Percentiles rank a stretch among this genome's conserved stretches.
Conservation (phyloP, 768 basidiomycete species). For the Cystofilobasidium macerans region DNA sequence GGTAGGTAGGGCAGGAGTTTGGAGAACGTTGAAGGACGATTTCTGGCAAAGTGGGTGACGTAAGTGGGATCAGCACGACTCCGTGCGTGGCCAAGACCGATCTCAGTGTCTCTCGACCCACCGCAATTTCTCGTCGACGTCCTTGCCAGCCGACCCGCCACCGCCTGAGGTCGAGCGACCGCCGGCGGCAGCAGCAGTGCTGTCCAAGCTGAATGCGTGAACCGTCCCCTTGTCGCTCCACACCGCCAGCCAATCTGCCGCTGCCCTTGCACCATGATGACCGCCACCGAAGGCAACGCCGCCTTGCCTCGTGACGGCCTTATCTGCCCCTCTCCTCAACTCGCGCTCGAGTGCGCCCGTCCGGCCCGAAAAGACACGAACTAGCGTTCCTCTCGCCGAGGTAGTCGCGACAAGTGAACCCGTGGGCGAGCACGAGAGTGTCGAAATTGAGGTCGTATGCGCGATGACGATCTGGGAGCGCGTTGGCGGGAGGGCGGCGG, state of each 20-base stretch:
- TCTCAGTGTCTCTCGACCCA: too few species aligned
- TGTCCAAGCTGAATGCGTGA: slow-evolving; percentile 51
- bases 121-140: slow-evolving; percentile 38
- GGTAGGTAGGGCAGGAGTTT: slow-evolving; percentile 68
- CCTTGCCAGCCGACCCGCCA: slow-evolving; percentile 53
- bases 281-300: slow-evolving; percentile 80
- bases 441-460: slow-evolving; percentile 65
- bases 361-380: slow-evolving; percentile 71
- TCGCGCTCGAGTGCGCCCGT: slow-evolving; percentile 66
- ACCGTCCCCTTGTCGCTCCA: slow-evolving; percentile 95
- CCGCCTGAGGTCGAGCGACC: not conserved
- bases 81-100: too few species aligned
- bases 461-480: slow-evolving; percentile 73
- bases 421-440: slow-evolving; percentile 63
- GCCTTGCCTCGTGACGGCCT: slow-evolving; percentile 64
- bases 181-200: not conserved
- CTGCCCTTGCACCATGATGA: too few species aligned
- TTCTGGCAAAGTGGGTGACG: slow-evolving; percentile 42
- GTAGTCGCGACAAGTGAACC: slow-evolving; percentile 74
- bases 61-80: not conserved
- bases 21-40: slow-evolving; percentile 73
- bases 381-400: slow-evolving; percentile 68
- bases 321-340: slow-evolving; percentile 73
- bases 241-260: slow-evolving; percentile 74
- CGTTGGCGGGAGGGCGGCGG: slow-evolving; percentile 48